Evolutionary conservation across 805 yeast genomes (phyloP), one percentile per base, ranked within the genome.

Genomic region (Candida yuanshanica): DNA sequence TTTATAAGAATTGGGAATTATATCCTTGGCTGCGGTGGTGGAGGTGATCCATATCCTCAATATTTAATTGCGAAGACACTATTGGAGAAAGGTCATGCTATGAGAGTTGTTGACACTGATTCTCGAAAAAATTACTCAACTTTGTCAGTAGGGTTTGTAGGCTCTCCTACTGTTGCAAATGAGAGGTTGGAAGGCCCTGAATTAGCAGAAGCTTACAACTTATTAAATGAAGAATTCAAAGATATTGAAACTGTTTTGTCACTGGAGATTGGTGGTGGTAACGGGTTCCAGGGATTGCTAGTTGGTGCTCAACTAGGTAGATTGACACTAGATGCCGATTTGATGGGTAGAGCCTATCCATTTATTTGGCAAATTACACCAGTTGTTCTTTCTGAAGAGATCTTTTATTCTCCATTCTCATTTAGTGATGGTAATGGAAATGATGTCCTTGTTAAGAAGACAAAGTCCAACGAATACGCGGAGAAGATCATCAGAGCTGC

Each of bases 11-110:
- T 68, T 37, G 78, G 77, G n/a, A 75, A 36, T 59, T 6, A 38
- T 70, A 62, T 35, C 26, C 59, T 72, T 5, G 77, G 77, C 7
- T 67, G 72, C 52, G 77, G 77, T 3, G 77, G 77, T 12, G 77
- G 77, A 23, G 77, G 77, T 31, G 63, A 63, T 38, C 76, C 77
- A 18, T 68, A 70, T 50, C 56, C 71, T 5, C 51, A 50, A 16
- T 68, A 49, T 44, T 53, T 72, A 24, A 66, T 63, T 35, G 47
- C 60, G 1, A 51, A 66, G 35, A 63, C 63, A 38, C 42, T 57
- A 38, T 36, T 71, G 16, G 45, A 66, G 33, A 37, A 47, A 2
- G 76, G 74, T 9, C 64, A 57, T 17, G 38, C 39, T 2, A 54
- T 68, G 21, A 52, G 36, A 31, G 66, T 71, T 13, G 51, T 70